These are phyloP conservation scores for Lichtheimia ramosa DNA, from an alignment of 371 early-diverging fungal species.

Conservation along the genomic window DNA sequence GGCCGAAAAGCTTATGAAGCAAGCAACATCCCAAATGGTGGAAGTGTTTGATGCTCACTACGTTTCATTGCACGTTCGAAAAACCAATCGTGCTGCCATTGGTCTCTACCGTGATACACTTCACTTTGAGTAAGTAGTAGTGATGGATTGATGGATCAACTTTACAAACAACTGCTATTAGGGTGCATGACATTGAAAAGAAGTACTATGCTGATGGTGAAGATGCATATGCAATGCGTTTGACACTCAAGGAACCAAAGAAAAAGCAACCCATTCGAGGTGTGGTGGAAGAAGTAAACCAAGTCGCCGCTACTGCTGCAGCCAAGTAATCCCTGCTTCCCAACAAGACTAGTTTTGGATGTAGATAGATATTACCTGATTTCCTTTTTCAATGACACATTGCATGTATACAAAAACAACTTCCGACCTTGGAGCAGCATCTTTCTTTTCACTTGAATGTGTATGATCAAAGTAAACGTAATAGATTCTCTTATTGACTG, in stretches of 20 bases:
- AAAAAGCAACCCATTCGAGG: constrained; percentile 23
- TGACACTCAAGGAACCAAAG: constrained; percentile 44
- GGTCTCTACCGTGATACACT: constrained; percentile 90
- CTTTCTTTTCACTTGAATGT: no score
- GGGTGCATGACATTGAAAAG: constrained; percentile 87
- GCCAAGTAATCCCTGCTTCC: no score
- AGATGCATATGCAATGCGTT: constrained; percentile 85
- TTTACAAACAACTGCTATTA: no score
- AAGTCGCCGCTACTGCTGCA: constrained; percentile 4
- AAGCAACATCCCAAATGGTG: constrained; percentile 89
- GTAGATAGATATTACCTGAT: background rate
- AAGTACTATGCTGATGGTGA: constrained; percentile 99
- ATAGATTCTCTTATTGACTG: no score
- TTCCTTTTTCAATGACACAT: no score
- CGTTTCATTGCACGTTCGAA: constrained; percentile 93
- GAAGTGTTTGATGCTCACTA: constrained; percentile 85
- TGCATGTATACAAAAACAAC: no score
- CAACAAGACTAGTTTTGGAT: no score
- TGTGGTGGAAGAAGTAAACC: constrained; percentile 41
- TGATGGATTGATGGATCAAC: background rate
- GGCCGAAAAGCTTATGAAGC: constrained; percentile 94
- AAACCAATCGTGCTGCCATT: constrained; percentile 92
- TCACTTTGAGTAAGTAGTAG: constrained; percentile 72
- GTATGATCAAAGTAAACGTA: no score
- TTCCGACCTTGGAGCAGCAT: no score